phyloP scores from a whole-genome alignment of 2,329 filamentous ascomycete genomes.

The Tolypocladium sp. region DNA sequence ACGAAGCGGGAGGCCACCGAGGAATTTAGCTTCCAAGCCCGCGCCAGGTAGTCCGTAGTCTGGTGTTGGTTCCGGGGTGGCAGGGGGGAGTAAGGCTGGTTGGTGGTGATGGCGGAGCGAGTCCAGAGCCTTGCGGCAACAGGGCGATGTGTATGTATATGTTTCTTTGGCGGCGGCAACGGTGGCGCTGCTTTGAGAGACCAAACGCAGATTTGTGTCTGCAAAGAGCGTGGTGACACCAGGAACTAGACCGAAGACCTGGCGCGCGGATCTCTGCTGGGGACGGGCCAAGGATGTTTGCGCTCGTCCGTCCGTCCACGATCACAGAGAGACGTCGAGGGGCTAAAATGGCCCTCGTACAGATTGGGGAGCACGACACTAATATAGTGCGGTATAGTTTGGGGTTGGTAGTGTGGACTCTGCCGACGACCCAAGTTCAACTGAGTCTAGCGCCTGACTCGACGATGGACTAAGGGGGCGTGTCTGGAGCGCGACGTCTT shows the following conservation, averaged over 20 bases:
- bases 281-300: constrained; percentile 12
- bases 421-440: constrained; percentile 23
- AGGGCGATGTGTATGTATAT: constrained; percentile 20
- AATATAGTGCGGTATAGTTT: constrained; percentile 29
- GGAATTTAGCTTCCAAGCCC: constrained; percentile 20
- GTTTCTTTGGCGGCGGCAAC: constrained; percentile 22
- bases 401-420: constrained; percentile 18
- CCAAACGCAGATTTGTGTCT: constrained; percentile 3
- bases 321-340: constrained; percentile 14
- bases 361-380: constrained; percentile 28
- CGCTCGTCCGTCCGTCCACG: constrained; percentile 9
- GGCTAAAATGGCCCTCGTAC: constrained; percentile 15
- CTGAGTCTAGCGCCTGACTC: constrained; percentile 24
- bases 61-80: constrained; percentile 14
- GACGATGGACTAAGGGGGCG: constrained; percentile 15
- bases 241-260: constrained; percentile 7
- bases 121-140: constrained; percentile 17
- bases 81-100: constrained; percentile 15
- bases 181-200: constrained; percentile 9
- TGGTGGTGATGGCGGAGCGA: constrained; percentile 7
- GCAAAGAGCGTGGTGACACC: constrained; percentile 4
- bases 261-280: constrained; percentile 12
- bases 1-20: constrained; percentile 14
- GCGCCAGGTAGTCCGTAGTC: constrained; percentile 17
- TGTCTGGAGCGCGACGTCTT: constrained; percentile 1